A percentile compares a stretch with the other conserved stretches of the same genome.
These are phyloP conservation scores for Phlebopus sp. DNA, from an alignment of 1,284 basidiomycete species.

Conservation along the genomic window DNA sequence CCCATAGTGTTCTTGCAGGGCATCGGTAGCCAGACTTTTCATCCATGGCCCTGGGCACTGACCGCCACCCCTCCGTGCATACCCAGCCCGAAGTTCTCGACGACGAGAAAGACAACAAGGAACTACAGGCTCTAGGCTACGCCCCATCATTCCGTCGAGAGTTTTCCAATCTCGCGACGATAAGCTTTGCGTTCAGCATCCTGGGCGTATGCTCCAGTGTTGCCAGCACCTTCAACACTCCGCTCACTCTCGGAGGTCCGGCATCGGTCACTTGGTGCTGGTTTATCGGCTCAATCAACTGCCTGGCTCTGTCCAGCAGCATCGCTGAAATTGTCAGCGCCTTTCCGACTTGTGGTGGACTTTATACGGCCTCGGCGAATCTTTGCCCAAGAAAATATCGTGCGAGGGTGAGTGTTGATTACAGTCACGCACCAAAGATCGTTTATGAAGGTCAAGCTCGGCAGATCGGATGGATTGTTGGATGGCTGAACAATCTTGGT, in stretches of 20 bases:
- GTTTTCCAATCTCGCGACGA: slow-evolving; percentile 75
- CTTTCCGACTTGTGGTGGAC: slow-evolving; percentile 80
- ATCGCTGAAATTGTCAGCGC: slow-evolving; percentile 80
- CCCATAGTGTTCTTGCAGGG: too few relatives aligned
- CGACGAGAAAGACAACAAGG: slow-evolving; percentile 50
- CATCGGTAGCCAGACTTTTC: too few relatives aligned
- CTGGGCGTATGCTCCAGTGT: slow-evolving; percentile 76
- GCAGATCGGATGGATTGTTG: slow-evolving; percentile 69
- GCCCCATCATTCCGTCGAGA: slow-evolving; percentile 78
- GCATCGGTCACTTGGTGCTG: slow-evolving; percentile 84
- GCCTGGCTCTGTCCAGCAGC: slow-evolving; percentile 72
- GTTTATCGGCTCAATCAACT: slow-evolving; percentile 75
- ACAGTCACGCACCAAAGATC: slow-evolving; percentile 8
- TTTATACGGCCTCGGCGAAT: slow-evolving; percentile 76
- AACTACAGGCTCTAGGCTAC: slow-evolving; percentile 68
- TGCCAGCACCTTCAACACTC: slow-evolving; percentile 80
- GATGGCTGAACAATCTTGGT: slow-evolving; percentile 86
- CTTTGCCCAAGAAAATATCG: slow-evolving; percentile 68
- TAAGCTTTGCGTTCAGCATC: slow-evolving; percentile 31
- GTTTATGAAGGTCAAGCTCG: not conserved
- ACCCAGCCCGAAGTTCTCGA: not conserved
- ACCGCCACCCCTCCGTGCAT: not conserved
- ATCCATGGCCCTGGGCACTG: slow-evolving; percentile 6
- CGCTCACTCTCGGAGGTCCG: slow-evolving; percentile 72
- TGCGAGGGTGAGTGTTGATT: slow-evolving; percentile 42